Conservation (phyloP, 1,284 basidiomycete species). For the Ganoderma multipileum region DNA sequence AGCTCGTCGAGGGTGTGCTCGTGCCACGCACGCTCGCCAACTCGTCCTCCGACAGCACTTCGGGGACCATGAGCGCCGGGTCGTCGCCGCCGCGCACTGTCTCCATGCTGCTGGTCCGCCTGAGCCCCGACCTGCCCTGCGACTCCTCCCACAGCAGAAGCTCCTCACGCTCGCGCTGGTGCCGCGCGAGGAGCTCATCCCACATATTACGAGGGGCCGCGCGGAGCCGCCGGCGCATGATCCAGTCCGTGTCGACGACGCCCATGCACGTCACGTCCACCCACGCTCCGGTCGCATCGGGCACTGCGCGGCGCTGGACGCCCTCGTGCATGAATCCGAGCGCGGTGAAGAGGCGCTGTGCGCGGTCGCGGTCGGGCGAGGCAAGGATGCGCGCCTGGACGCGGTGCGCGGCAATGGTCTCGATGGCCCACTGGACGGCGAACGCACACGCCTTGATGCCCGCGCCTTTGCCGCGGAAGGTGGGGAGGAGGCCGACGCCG, state of each 20-base stretch:
- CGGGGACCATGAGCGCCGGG: neutral
- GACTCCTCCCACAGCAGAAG: slow-evolving; percentile 56
- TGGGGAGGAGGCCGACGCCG: slow-evolving; percentile 52
- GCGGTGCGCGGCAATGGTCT: slow-evolving; percentile 56
- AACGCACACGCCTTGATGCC: slow-evolving; percentile 52
- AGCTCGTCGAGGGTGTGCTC: slow-evolving; percentile 1
- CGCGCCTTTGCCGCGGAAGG: slow-evolving; percentile 48
- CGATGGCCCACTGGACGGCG: slow-evolving; percentile 56
- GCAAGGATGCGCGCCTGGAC: slow-evolving; percentile 40
- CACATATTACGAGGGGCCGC: slow-evolving; percentile 50
- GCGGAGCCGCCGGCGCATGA: slow-evolving; percentile 39
- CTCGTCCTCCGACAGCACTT: neutral
- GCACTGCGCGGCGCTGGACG: slow-evolving; percentile 57
- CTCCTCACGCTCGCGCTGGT: slow-evolving; percentile 63
- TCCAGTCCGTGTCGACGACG: slow-evolving; percentile 69
- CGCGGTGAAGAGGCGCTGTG: slow-evolving; percentile 32
- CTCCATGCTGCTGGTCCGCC: slow-evolving; percentile 41
- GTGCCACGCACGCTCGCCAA: slow-evolving; percentile 1
- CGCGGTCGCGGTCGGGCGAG: slow-evolving; percentile 19
- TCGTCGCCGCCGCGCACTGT: slow-evolving; percentile 34
- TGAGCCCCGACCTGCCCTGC: slow-evolving; percentile 20
- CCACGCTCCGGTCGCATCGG: slow-evolving; percentile 53
- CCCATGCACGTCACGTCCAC: slow-evolving; percentile 65
- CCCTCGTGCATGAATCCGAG: slow-evolving; percentile 66
- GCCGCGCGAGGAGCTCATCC: slow-evolving; percentile 68